Conservation (phyloP, 2,329 filamentous ascomycete species). For the Rutstroemia sydowiana region DNA sequence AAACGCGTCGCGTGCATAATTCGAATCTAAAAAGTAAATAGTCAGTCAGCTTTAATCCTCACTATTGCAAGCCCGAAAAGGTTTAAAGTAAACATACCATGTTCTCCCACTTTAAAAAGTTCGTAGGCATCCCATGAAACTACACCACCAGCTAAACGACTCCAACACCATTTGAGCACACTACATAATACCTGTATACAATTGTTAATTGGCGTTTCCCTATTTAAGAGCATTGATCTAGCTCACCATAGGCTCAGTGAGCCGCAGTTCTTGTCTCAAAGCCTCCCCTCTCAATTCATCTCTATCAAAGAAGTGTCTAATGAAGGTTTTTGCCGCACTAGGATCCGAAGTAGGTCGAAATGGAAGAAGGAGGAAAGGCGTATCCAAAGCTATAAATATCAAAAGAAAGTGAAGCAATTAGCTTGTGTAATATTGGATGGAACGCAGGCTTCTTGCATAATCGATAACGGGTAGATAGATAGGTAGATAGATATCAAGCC, state of each 20-base stretch:
- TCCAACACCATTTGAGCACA: conserved; percentile 98
- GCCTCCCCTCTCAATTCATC: conserved; percentile 59
- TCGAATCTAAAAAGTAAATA: conserved; percentile 63
- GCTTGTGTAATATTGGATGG: conserved; percentile 16
- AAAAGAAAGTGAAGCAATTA: conserved; percentile 15
- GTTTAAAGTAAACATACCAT: conserved; percentile 51
- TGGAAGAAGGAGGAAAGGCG: conserved; percentile 86
- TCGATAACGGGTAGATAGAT: conserved; percentile 17
- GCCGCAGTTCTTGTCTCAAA: conserved; percentile 77
- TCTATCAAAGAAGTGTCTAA: conserved; percentile 84
- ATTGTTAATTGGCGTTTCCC: conserved; percentile 21
- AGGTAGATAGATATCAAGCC: conserved; percentile 12
- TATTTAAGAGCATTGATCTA: conserved; percentile 4
- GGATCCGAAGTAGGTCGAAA: conserved; percentile 92
- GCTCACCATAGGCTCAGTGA: conserved; percentile 87
- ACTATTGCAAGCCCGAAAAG: neutral
- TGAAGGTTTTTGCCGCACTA: conserved; percentile 82
- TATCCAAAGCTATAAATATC: conserved; percentile 63
- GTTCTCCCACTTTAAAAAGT: conserved; percentile 88
- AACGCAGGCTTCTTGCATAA: conserved; percentile 20
- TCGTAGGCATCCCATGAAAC: conserved; percentile 98
- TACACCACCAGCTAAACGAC: conserved; percentile 79
- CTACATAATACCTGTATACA: conserved; percentile 74
- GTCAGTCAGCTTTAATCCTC: conserved; percentile 4
- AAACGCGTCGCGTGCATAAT: conserved; percentile 86